Evolutionary conservation across 2,329 filamentous ascomycete genomes (phyloP), one percentile per base, ranked within the genome.

Genomic region (Aspergillus ustus): DNA sequence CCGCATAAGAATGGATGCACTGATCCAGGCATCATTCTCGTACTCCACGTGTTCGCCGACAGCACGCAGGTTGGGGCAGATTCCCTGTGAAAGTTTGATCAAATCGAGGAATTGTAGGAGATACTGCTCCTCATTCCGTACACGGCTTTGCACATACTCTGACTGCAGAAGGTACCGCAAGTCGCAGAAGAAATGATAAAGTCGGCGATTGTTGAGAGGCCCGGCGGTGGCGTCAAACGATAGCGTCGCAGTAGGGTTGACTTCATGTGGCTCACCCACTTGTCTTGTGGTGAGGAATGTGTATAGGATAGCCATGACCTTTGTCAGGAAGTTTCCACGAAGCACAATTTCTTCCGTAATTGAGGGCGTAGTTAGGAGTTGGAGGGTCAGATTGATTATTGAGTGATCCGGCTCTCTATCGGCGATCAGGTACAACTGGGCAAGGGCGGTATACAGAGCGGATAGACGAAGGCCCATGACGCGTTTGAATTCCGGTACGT

Each of bases 181-280:
- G 74, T 99, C 95, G 62, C 93, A 85, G 79, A 98, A 99, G 81
- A 99, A 99, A 76, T 98, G 95, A 72, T 97, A 97, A 84, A 99
- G 93, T 37, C 95, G 88, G 52, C 95, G 85, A 75, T 99, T 99
- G 0, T 93, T 96, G 17, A 98, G 92, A 1, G 94, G 95, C 1
- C 95, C 95, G 37, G 92, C 34, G 15, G 34, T 40, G 5, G 34
- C 91, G 74, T 99, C 95, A 70, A 98, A 97, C 0, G 93, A 92
- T 52, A 99, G 83, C 1, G 93, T 93, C 2, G 93, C 94, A 69
- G 89, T 90, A 0, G 92, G 90, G 60, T 92, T 90, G 46, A 98
- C 90, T 67, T 97, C 91, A 80, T 91, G 91, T 0, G 95, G 94
- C 74, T 97, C 93, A 1, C 93, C 93, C 44, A 99, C 95, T 82